Conservation (phyloP, 495 filamentous ascomycete species). For the Aspergillus steynii region DNA sequence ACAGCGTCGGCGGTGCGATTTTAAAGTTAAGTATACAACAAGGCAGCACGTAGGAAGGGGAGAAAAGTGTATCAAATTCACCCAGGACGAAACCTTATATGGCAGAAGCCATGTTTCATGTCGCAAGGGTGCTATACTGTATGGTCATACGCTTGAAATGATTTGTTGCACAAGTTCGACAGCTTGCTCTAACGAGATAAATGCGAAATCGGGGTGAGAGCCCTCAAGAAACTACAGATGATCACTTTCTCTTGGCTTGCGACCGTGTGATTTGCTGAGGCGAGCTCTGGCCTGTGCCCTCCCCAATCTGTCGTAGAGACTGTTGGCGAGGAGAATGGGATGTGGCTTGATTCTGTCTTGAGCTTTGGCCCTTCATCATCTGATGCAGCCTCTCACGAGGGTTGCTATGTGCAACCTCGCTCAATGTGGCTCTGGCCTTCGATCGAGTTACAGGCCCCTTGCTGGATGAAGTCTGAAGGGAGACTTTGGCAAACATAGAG, state of each 20-base stretch:
- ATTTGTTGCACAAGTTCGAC: constrained; percentile 3
- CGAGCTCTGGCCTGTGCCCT: constrained; percentile 1
- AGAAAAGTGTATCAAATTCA: background rate
- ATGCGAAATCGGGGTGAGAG: constrained; percentile 1
- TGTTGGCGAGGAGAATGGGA: constrained; percentile 4
- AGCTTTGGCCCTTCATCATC: background rate
- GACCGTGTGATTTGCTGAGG: constrained; percentile 3
- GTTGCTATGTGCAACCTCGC: constrained; percentile 1
- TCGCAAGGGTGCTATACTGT: constrained; percentile 4
- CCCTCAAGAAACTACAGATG: background rate
- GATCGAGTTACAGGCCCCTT: constrained; percentile 2
- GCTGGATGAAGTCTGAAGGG: background rate
- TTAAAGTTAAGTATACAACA: constrained; percentile 5
- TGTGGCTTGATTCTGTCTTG: constrained; percentile 2
- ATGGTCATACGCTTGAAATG: background rate
- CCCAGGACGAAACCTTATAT: constrained; percentile 2
- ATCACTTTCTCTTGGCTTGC: constrained; percentile 3
- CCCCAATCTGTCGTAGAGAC: background rate
- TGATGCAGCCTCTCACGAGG: constrained; percentile 2
- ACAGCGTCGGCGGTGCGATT: constrained; percentile 5
- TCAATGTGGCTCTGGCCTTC: background rate
- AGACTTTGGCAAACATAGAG: too few relatives aligned
- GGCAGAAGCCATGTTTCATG: background rate
- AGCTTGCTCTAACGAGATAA: background rate
- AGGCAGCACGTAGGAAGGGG: constrained; percentile 2